Conservation (phyloP, 2,329 filamentous ascomycete species). For the Plenodomus lindquistii region DNA sequence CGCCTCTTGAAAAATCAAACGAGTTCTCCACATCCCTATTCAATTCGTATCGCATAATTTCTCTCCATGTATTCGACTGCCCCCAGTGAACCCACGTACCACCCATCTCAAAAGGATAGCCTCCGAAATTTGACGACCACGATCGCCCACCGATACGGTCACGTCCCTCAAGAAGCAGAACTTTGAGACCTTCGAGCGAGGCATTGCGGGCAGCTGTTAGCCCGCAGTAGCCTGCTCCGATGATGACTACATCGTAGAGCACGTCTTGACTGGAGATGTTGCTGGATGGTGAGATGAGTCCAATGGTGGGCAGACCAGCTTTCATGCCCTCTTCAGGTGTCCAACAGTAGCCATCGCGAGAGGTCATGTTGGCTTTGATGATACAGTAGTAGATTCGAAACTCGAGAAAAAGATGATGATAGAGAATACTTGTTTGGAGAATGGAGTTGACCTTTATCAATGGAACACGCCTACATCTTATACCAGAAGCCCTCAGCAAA, state of each 20-base stretch:
- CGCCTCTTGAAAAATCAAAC: constrained; percentile 48
- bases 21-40: constrained; percentile 32
- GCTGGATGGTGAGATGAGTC: constrained; percentile 16
- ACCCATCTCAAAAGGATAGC: constrained; percentile 47
- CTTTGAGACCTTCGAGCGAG: constrained; percentile 21
- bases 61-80: constrained; percentile 33
- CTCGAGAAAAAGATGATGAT: too few species aligned
- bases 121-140: constrained; percentile 45
- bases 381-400: not conserved
- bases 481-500: too few species aligned
- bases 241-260: constrained; percentile 26
- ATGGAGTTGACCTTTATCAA: too few species aligned
- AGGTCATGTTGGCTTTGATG: constrained; percentile 11
- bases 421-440: too few species aligned
- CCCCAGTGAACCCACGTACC: constrained; percentile 47
- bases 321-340: constrained; percentile 18
- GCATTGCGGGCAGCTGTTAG: constrained; percentile 29
- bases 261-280: constrained; percentile 17
- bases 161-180: constrained; percentile 45
- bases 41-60: constrained; percentile 54
- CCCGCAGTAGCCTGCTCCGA: constrained; percentile 31
- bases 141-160: constrained; percentile 51
- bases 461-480: too few species aligned
- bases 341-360: constrained; percentile 28
- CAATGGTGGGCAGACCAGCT: constrained; percentile 22